Evolutionary conservation across 176 grass and related monocot genomes (phyloP), one percentile per base, ranked within the genome.

Genomic region (Olyra latifolia): DNA sequence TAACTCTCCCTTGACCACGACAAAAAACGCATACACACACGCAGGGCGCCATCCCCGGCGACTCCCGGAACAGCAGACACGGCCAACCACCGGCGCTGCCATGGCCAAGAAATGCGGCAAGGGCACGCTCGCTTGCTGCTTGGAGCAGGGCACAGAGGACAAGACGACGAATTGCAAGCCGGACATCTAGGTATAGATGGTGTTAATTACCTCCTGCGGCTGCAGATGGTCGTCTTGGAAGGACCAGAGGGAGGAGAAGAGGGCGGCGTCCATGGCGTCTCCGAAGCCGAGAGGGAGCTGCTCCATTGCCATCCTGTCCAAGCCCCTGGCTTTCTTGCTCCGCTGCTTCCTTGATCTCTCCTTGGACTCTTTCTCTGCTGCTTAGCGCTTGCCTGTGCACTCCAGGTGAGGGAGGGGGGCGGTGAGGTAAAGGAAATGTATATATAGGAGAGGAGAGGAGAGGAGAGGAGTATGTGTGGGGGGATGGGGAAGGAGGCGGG

Each of bases 271-370:
- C 55, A 91, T 58, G 72, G 54, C 81, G 74, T 94, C 92, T 14
- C 79, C 85, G 12, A 81, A 54, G 62, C 87, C 80, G 20, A 81
- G 83, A 46, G 88, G 88, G 20, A 94, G 54, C 1, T 87, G 86
- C 19, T 94, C 92, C 86, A 94, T 85, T 70, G 88, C 87, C 86
- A 92, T 89, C 55, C 69, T 61, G 35, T 56, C 39, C 25, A 1
- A 75, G 46, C 15, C 45, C 41, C 42, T 14, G 30, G 9, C 75
- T 73, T 43, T 5, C 71, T 68, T 50, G 42, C 46, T 20, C 7
- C 16, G n/a, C n/a, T n/a, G 8, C 10, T 19, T 45, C 63, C 50
- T 70, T 17, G 75, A 78, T 89, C 23, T 43, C 66, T 22, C 2
- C 15, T n/a, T 28, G 32, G 32, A 35, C 27, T 50, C 17, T 20